Evolutionary conservation across 2,329 filamentous ascomycete species (phyloP).

Genomic region (Diplodia sapinea): DNA sequence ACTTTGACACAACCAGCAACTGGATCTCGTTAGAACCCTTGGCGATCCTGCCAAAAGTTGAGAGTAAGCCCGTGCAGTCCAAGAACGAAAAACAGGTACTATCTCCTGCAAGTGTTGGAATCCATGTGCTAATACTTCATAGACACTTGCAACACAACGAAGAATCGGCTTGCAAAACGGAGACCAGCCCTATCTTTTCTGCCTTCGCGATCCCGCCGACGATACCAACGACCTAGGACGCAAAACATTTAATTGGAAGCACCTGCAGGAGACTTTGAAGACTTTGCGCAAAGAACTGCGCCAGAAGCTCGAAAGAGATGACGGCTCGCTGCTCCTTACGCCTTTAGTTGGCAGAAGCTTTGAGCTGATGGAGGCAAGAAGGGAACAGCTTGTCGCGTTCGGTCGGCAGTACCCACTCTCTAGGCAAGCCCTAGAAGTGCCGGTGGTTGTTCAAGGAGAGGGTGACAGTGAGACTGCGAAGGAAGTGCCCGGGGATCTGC

Average conservation of each 20-base stretch:
- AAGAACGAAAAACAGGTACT: neutral
- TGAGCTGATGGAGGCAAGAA: conserved; percentile 8
- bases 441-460: neutral
- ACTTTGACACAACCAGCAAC: conserved; percentile 52
- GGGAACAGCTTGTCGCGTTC: conserved; percentile 11
- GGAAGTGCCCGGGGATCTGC: neutral
- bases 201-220: conserved; percentile 65
- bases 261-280: conserved; percentile 52
- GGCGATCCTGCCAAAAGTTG: conserved; percentile 49
- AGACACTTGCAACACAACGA: neutral
- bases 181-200: conserved; percentile 53
- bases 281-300: conserved; percentile 12
- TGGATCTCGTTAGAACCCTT: conserved; percentile 60
- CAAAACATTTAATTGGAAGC: conserved; percentile 55
- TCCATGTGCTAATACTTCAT: neutral
- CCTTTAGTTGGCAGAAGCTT: conserved; percentile 18
- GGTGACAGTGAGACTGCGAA: neutral
- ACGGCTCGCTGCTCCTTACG: conserved; percentile 3
- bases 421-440: neutral
- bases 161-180: conserved; percentile 1
- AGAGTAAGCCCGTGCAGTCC: neutral
- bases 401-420: neutral
- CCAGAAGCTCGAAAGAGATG: conserved; percentile 2
- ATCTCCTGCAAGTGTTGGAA: neutral
- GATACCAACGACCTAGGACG: conserved; percentile 63